These are phyloP conservation scores for Dinochytrium kinnereticum DNA, from an alignment of 371 early-diverging fungal species.

Conservation along the genomic window DNA sequence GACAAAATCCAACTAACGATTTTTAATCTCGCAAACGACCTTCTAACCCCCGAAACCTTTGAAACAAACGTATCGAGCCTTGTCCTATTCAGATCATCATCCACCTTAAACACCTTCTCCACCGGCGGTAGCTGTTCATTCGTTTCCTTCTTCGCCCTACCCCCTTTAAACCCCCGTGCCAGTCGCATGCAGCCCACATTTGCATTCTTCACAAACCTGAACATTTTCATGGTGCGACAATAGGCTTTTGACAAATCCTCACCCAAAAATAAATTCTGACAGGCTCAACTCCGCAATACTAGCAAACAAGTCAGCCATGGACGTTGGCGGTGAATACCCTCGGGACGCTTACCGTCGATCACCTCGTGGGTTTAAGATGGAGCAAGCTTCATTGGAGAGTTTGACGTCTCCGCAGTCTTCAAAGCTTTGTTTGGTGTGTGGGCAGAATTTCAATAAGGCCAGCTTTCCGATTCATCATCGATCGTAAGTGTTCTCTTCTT, in stretches of 20 bases:
- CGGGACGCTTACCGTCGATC: background rate
- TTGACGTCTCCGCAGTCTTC: constrained; percentile 3
- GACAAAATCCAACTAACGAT: constrained; percentile 23
- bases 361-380: background rate
- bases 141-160: background rate
- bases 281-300: too few relatives aligned
- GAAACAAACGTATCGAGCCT: constrained; percentile 38
- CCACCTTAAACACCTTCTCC: constrained; percentile 25
- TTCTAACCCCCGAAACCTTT: constrained; percentile 21
- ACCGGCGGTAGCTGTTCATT: background rate
- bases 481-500: background rate
- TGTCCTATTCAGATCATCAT: constrained; percentile 27
- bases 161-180: background rate
- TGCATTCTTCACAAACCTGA: background rate
- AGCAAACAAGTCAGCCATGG: background rate
- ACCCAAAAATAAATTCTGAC: background rate
- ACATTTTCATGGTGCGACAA: background rate
- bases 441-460: constrained; percentile 39
- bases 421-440: constrained; percentile 45
- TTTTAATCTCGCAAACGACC: constrained; percentile 40
- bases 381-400: background rate
- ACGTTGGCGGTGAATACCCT: background rate
- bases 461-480: constrained; percentile 28
- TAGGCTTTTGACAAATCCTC: background rate
- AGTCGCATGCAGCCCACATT: too few relatives aligned